Evolutionary conservation across 2,329 filamentous ascomycete species (phyloP).

Genomic region (Sporothrix schenckii): DNA sequence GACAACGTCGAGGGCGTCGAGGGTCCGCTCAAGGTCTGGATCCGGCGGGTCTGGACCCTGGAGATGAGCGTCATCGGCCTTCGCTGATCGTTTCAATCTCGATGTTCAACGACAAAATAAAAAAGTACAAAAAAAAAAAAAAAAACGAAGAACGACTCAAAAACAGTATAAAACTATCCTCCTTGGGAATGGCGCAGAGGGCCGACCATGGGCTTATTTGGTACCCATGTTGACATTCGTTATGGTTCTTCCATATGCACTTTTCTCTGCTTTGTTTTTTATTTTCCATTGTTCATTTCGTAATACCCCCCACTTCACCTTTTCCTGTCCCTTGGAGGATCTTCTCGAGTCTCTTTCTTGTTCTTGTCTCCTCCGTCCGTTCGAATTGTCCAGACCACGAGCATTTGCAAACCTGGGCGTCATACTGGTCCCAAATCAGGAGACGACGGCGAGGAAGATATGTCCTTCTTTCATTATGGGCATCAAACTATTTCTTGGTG

Average conservation of each 20-base stretch:
- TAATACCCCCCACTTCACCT: conserved; percentile 14
- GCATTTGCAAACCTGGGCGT: neutral
- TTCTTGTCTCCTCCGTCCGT: neutral
- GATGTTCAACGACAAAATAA: neutral
- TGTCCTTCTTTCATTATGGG: neutral
- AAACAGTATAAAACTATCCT: conserved; percentile 1
- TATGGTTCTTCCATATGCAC: neutral
- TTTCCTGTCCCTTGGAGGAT: neutral
- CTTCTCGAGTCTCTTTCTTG: neutral
- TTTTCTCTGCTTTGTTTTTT: neutral
- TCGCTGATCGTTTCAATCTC: conserved; percentile 53
- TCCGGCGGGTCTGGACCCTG: conserved; percentile 94
- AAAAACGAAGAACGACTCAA: neutral
- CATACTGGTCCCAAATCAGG: no score
- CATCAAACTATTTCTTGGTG: neutral
- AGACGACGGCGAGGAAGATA: neutral
- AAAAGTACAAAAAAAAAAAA: neutral
- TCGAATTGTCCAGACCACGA: neutral
- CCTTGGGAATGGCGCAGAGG: conserved; percentile 5
- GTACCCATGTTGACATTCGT: neutral
- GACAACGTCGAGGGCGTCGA: conserved; percentile 87
- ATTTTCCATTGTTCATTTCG: neutral
- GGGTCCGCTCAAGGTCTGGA: conserved; percentile 96
- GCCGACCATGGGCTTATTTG: neutral
- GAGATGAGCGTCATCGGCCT: conserved; percentile 96